These are phyloP conservation scores for Aspergillus panamensis DNA, from an alignment of 495 filamentous ascomycete genomes.

Conservation along the genomic window DNA sequence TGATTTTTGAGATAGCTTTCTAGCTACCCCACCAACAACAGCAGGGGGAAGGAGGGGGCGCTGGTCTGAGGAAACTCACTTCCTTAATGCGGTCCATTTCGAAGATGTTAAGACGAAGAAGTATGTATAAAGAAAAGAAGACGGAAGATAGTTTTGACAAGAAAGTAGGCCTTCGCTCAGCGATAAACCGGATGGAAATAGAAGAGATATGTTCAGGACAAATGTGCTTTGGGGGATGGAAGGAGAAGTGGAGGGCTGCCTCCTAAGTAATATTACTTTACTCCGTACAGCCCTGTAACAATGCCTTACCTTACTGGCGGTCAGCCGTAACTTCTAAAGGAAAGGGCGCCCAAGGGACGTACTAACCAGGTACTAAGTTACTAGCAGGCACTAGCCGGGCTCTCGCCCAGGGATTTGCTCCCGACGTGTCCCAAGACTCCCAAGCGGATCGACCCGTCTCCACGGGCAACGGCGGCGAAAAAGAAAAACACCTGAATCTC, in stretches of 20 bases:
- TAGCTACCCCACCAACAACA: constrained; percentile 47
- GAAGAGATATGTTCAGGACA: constrained; percentile 15
- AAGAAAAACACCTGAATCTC: constrained; percentile 21
- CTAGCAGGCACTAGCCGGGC: constrained; percentile 3
- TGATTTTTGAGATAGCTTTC: constrained; percentile 28
- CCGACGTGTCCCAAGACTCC: constrained; percentile 22
- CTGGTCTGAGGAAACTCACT: constrained; percentile 49
- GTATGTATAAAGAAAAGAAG: constrained; percentile 35
- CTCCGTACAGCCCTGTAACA: constrained; percentile 2
- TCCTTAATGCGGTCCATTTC: constrained; percentile 71
- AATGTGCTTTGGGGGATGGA: constrained; percentile 19
- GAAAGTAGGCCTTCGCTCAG: constrained; percentile 42
- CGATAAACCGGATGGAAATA: constrained; percentile 36
- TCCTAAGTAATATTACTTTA: constrained; percentile 7
- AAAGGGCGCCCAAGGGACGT: background rate
- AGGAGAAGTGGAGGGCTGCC: constrained; percentile 30
- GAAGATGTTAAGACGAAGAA: constrained; percentile 19
- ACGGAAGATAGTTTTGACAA: background rate
- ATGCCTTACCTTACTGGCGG: constrained; percentile 47
- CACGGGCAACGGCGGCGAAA: constrained; percentile 44
- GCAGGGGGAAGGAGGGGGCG: constrained; percentile 20
- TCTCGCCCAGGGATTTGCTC: constrained; percentile 5
- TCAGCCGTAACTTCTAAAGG: constrained; percentile 16
- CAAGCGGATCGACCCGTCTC: constrained; percentile 37
- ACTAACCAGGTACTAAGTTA: constrained; percentile 5